Base-by-base conservation (phyloP, 169 alveolate species). In the Plasmodium chabaudi region DNA sequence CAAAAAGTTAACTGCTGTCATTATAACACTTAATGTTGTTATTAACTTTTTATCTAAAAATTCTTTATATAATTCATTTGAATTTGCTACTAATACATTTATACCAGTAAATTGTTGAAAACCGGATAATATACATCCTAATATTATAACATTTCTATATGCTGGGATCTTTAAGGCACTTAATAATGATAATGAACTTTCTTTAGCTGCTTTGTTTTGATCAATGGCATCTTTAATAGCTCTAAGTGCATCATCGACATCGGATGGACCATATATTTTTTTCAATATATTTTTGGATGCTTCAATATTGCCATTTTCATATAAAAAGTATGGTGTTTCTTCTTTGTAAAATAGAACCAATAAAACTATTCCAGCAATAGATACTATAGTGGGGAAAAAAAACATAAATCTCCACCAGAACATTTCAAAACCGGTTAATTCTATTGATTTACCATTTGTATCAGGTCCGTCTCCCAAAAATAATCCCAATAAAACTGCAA, bases 21-120 rank as follows among this genome's bases (percentile, higher is more conserved):
- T 72, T 1, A 73, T 87, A 7, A 91, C 92, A 82, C 95, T 82
- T 57, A 95, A 64, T 15, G 79, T 92, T 2, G 95, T 94, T 9
- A 94, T 82, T 9, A 44, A 68, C 6, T 94, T 25, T 2, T 88
- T 74, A 6, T 89, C 91, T 90, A 94, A 72, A 63, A 88, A 82
- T 39, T 73, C 89, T 47, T 90, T 74, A 72, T 94, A 95, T 42
- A 95, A 77, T 72, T 90, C 94, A 75, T 96, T 95, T 44, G 96
- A 93, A 67, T 93, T 93, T 4, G 98, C 93, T 0, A 95, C 94
- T 59, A 95, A 79, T 10, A 95, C 94, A 56, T 94, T 94, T 15
- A 95, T 95, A 15, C 98, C 98, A 1, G 97, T 92, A 57, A 95
- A 87, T 71, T 95, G 98, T 65, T 95, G 97, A 71, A 95, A 65